phyloP scores from a whole-genome alignment of 2,329 filamentous ascomycete species.

The Colletotrichum sp. region DNA sequence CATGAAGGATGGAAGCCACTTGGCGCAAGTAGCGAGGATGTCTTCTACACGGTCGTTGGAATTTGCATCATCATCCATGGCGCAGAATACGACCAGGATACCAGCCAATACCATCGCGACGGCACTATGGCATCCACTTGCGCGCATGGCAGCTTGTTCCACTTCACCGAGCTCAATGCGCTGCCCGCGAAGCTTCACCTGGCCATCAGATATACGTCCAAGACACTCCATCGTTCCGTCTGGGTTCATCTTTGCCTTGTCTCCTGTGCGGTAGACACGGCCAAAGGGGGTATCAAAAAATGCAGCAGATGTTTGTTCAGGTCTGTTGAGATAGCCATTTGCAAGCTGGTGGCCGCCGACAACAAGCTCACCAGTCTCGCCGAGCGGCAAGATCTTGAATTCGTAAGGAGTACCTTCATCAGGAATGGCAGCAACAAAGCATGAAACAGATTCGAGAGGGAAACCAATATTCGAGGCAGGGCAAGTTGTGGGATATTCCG shows the following conservation, averaged over 20 bases:
- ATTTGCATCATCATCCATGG: constrained; percentile 47
- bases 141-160: constrained; percentile 71
- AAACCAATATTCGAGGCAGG: constrained; percentile 67
- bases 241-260: constrained; percentile 73
- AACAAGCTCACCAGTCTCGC: constrained; percentile 79
- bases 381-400: constrained; percentile 64
- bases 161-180: constrained; percentile 82
- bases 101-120: constrained; percentile 72
- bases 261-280: constrained; percentile 81
- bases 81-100: constrained; percentile 77
- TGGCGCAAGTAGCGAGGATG: constrained; percentile 66
- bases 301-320: constrained; percentile 72
- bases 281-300: constrained; percentile 76
- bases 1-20: constrained; percentile 86
- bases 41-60: constrained; percentile 22
- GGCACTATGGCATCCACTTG: constrained; percentile 66
- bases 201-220: constrained; percentile 79
- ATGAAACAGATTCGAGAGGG: constrained; percentile 82
- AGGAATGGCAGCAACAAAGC: constrained; percentile 67
- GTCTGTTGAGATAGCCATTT: constrained; percentile 80
- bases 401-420: constrained; percentile 30
- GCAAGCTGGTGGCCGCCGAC: constrained; percentile 84
- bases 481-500: not conserved
- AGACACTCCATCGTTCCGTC: constrained; percentile 82
- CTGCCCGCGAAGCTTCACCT: constrained; percentile 88